Conservation (phyloP, 257 asterid species). For the Solanum lycopersicoides region DNA sequence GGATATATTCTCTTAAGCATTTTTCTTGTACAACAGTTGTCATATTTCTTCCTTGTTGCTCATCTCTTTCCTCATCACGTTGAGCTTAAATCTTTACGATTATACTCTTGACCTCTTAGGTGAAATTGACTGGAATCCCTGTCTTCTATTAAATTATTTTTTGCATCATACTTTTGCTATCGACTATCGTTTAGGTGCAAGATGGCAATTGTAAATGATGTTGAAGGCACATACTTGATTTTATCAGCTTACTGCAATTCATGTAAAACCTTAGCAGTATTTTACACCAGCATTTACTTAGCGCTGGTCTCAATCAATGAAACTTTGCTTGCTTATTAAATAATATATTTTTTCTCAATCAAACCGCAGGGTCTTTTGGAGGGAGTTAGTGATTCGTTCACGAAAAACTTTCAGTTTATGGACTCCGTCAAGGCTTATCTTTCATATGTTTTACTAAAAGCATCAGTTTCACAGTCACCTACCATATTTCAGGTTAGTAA, state of each 20-base stretch:
- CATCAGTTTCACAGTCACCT: conserved; percentile 71
- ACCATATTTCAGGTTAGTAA: conserved; percentile 69
- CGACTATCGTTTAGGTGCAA: not conserved
- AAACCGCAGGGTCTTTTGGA: conserved; percentile 75
- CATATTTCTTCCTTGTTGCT: not conserved
- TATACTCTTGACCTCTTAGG: not conserved
- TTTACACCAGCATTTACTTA: not conserved
- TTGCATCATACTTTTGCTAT: not conserved
- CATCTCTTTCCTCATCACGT: not conserved
- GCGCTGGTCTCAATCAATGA: not conserved
- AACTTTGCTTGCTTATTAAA: not conserved
- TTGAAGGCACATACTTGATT: not conserved
- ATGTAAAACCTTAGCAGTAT: not conserved
- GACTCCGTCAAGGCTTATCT: conserved; percentile 93
- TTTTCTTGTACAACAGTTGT: not conserved
- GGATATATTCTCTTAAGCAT: not conserved
- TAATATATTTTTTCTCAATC: not conserved
- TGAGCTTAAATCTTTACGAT: not conserved
- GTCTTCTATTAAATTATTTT: not conserved
- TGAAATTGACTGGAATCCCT: not conserved
- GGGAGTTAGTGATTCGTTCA: conserved; percentile 67
- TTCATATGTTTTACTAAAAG: conserved; percentile 81
- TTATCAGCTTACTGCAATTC: not conserved
- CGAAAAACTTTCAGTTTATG: conserved; percentile 69
- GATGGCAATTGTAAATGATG: not conserved